These are phyloP conservation scores for Eucalyptus erythrocorys DNA, from an alignment of 345 rosid species.

Conservation along the genomic window DNA sequence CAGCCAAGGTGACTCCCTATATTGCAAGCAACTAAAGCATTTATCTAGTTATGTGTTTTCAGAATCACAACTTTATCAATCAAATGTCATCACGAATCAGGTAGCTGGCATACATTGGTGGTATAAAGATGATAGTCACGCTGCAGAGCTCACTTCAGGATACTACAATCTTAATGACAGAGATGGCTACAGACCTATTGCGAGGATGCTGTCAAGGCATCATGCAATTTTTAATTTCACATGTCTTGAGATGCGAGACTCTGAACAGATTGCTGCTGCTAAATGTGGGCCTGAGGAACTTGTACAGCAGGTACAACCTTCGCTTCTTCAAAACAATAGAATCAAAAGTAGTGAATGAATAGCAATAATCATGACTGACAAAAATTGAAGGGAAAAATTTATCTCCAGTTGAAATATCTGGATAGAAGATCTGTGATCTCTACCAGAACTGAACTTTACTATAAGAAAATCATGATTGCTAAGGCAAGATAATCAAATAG, in stretches of 20 bases:
- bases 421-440: not conserved
- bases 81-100: conserved; percentile 11
- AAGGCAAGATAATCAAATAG: not conserved
- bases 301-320: conserved; percentile 48
- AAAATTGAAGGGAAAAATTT: not conserved
- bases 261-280: conserved; percentile 43
- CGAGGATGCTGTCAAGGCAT: conserved; percentile 65
- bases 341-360: not conserved
- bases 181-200: conserved; percentile 69
- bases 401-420: not conserved
- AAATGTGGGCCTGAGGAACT: conserved; percentile 77
- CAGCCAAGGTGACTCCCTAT: conserved; percentile 45
- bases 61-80: not conserved
- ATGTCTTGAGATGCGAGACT: conserved; percentile 74
- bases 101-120: conserved; percentile 93
- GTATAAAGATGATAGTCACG: conserved; percentile 62
- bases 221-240: conserved; percentile 62
- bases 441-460: not conserved
- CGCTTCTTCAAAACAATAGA: not conserved
- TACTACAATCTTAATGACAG: conserved; percentile 54
- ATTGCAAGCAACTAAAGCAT: not conserved
- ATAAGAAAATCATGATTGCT: not conserved
- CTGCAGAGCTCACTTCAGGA: conserved; percentile 86
- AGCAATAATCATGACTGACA: not conserved
- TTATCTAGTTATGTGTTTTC: not conserved